These are phyloP conservation scores for Fusarium sp. DNA, from an alignment of 2,329 filamentous ascomycete genomes.

Conservation along the genomic window DNA sequence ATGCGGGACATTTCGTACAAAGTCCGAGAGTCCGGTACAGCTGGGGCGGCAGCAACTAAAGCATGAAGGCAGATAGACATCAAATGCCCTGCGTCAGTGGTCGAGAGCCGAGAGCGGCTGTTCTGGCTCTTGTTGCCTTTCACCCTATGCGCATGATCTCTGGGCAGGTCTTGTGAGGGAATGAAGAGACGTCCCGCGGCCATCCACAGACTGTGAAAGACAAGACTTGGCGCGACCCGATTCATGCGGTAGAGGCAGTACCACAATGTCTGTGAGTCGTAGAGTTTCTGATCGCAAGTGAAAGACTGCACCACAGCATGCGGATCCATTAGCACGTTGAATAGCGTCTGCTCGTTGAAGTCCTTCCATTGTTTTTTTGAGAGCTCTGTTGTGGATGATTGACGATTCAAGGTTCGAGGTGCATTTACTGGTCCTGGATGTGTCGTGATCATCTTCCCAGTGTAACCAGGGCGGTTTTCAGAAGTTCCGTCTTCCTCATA, in stretches of 20 bases:
- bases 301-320: conserved; percentile 71
- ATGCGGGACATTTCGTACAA: conserved; percentile 74
- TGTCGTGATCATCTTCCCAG: conserved; percentile 2
- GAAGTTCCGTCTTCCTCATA: conserved; percentile 70
- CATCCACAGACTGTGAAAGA: conserved; percentile 77
- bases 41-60: conserved; percentile 71
- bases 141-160: conserved; percentile 52
- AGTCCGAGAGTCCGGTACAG: conserved; percentile 63
- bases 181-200: conserved; percentile 72
- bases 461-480: conserved; percentile 60
- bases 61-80: conserved; percentile 76
- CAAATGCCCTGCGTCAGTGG: conserved; percentile 67
- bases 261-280: conserved; percentile 75
- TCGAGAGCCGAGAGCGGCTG: conserved; percentile 57
- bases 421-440: conserved; percentile 32
- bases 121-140: conserved; percentile 55
- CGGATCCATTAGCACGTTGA: conserved; percentile 74
- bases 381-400: conserved; percentile 12
- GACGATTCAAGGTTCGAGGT: conserved; percentile 30
- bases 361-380: conserved; percentile 67
- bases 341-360: conserved; percentile 77
- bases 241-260: conserved; percentile 75
- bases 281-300: conserved; percentile 64
- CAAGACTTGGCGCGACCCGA: conserved; percentile 69
- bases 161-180: conserved; percentile 64